Base-by-base conservation (phyloP, 805 yeast species). In the Candida suzukii region DNA sequence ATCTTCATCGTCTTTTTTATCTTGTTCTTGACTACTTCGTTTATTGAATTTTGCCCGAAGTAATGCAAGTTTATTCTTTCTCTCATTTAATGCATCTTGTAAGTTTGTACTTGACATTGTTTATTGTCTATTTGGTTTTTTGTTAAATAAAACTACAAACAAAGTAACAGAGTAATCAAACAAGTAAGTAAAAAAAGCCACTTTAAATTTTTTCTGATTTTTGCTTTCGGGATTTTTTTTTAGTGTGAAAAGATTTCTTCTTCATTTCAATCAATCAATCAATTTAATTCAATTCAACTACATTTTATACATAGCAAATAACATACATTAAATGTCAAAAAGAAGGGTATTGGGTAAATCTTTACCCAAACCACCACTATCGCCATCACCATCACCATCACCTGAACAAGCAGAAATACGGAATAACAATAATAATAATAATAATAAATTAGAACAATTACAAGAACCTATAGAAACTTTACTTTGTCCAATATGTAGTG, bases 401-500 rank as follows among this genome's bases (percentile, higher is more conserved):
- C n/a, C n/a, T n/a, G n/a, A n/a, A n/a, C n/a, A n/a, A n/a, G n/a
- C n/a, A n/a, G n/a, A n/a, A n/a, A n/a, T n/a, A n/a, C n/a, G n/a
- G n/a, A n/a, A n/a, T n/a, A n/a, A n/a, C n/a, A n/a, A 30, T 9
- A 13, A 9, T 8, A 14, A 13, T 14, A 27, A 14, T 12, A 14
- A 14, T 14, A 27, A 27, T 10, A 7, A 24, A 24, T 7, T 7
- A 24, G 10, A 10, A 8, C 10, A 24, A 24, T 7, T 8, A 8
- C 10, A 7, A 24, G 10, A 8, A 10, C 7, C 10, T 12, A 12
- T n/a, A 5, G 26, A 20, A 4, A 21, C 36, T 8, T 28, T 46
- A 7, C 38, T 33, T 26, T 87, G 95, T 52, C 95, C 95, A 1
- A 80, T 87, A 1, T 87, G 95, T 53, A 59, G 65, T 13, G 82